Conservation (phyloP, 768 basidiomycete genomes). For the Jaapia argillacea region DNA sequence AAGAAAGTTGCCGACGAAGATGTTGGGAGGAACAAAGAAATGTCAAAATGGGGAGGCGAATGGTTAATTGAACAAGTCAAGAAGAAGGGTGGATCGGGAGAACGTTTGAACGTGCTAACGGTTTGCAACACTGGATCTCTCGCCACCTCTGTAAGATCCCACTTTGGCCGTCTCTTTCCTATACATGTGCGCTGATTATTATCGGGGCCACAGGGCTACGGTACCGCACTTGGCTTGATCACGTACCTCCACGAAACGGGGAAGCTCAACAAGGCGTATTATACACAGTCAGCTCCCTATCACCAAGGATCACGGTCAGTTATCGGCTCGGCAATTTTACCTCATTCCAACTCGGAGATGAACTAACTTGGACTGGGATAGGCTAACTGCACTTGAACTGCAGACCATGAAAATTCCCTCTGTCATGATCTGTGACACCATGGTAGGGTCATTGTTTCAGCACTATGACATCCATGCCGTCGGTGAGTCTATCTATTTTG, state of each 20-base stretch:
- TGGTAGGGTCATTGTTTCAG: constrained; percentile 94
- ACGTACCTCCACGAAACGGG: constrained; percentile 77
- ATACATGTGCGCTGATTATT: constrained; percentile 3
- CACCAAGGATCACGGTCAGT: constrained; percentile 79
- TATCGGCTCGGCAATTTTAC: neutral
- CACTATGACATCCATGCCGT: constrained; percentile 77
- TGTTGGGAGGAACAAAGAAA: constrained; percentile 73
- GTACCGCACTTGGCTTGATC: constrained; percentile 90
- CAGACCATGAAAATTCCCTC: constrained; percentile 77
- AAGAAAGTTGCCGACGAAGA: constrained; percentile 78
- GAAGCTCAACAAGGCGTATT: constrained; percentile 77
- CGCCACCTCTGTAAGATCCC: constrained; percentile 73
- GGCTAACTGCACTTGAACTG: constrained; percentile 85
- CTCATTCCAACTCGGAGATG: neutral
- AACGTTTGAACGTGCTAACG: constrained; percentile 72
- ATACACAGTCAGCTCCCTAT: constrained; percentile 90
- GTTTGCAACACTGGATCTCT: constrained; percentile 97
- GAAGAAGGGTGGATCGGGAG: constrained; percentile 26
- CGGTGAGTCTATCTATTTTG: constrained; percentile 30
- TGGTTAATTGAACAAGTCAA: constrained; percentile 61
- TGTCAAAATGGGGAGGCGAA: constrained; percentile 78
- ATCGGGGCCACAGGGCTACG: constrained; percentile 77
- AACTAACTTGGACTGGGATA: constrained; percentile 16
- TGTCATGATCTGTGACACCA: constrained; percentile 94
- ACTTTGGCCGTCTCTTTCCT: constrained; percentile 1